phyloP scores from a whole-genome alignment of 2,329 filamentous ascomycete genomes.

The Fusarium sp. region DNA sequence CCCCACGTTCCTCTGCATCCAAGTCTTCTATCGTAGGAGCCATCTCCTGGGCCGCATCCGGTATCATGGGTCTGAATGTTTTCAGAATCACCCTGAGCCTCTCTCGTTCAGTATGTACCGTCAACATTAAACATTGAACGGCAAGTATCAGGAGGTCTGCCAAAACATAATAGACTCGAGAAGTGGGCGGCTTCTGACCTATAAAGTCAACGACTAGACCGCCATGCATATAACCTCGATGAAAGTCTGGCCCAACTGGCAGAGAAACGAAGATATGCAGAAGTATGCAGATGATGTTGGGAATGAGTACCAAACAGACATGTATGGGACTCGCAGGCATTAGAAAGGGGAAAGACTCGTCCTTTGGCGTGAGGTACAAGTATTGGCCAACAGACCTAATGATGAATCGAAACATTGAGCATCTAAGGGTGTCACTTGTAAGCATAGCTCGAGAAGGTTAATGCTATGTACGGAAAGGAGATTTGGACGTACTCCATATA shows the following conservation, averaged over 20 bases:
- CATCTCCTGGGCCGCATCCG: constrained; percentile 47
- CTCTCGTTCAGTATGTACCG: constrained; percentile 71
- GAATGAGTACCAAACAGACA: constrained; percentile 68
- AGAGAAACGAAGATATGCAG: constrained; percentile 68
- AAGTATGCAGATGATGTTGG: constrained; percentile 71
- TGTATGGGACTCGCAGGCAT: constrained; percentile 69
- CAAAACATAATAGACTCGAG: constrained; percentile 65
- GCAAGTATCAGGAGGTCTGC: constrained; percentile 68
- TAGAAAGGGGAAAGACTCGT: constrained; percentile 66
- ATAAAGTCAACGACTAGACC: constrained; percentile 76
- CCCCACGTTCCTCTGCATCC: constrained; percentile 69
- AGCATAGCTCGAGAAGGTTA: constrained; percentile 16
- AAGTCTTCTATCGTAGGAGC: constrained; percentile 60
- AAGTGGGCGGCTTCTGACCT: constrained; percentile 72
- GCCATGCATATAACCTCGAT: constrained; percentile 74
- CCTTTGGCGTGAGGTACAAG: constrained; percentile 73
- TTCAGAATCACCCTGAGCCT: constrained; percentile 64
- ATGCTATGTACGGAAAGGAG: neutral
- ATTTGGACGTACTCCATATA: constrained; percentile 73
- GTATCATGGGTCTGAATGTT: constrained; percentile 53
- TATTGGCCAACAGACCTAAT: constrained; percentile 70
- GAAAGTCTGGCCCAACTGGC: constrained; percentile 69
- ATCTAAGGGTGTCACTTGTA: constrained; percentile 58
- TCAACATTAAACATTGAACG: constrained; percentile 73
- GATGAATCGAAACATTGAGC: constrained; percentile 72